These are phyloP conservation scores for maize (Zea mays) DNA, from an alignment of 176 grass and related monocot genomes.

Conservation along the genomic window DNA sequence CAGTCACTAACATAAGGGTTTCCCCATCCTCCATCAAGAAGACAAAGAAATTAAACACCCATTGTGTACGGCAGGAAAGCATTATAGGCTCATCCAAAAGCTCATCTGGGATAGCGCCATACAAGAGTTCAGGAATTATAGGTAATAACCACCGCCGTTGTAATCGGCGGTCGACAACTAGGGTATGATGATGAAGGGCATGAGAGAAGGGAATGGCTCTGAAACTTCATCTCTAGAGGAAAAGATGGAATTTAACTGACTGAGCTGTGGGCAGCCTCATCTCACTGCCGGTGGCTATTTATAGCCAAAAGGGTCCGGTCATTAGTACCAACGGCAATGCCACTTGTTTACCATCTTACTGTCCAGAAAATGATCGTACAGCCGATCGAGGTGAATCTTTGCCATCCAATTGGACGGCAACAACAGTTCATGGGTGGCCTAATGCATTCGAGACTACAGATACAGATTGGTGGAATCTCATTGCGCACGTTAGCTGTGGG, in stretches of 20 bases:
- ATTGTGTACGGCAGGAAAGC: neutral
- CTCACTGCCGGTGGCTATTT: neutral
- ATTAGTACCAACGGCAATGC: neutral
- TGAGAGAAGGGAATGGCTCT: neutral
- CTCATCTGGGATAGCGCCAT: slow-evolving; percentile 47
- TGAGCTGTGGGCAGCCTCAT: neutral
- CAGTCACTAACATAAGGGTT: slow-evolving; percentile 43
- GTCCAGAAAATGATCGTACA: neutral
- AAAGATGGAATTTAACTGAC: neutral
- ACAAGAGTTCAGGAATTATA: neutral
- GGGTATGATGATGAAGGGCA: neutral
- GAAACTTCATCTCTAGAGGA: neutral
- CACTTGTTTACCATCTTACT: neutral
- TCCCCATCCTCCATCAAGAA: slow-evolving; percentile 24
- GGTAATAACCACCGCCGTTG: neutral
- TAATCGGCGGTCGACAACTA: neutral
- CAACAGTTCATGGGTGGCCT: neutral
- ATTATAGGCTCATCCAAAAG: slow-evolving; percentile 38
- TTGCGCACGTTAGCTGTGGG: neutral
- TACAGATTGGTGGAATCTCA: slow-evolving; percentile 25
- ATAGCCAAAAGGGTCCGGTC: neutral
- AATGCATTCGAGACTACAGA: slow-evolving; percentile 5
- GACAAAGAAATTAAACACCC: slow-evolving; percentile 3
- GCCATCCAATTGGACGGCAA: neutral
- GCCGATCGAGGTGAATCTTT: neutral